Evolutionary conservation across 768 basidiomycete species (phyloP).

Genomic region (Naganishia friedmannii): DNA sequence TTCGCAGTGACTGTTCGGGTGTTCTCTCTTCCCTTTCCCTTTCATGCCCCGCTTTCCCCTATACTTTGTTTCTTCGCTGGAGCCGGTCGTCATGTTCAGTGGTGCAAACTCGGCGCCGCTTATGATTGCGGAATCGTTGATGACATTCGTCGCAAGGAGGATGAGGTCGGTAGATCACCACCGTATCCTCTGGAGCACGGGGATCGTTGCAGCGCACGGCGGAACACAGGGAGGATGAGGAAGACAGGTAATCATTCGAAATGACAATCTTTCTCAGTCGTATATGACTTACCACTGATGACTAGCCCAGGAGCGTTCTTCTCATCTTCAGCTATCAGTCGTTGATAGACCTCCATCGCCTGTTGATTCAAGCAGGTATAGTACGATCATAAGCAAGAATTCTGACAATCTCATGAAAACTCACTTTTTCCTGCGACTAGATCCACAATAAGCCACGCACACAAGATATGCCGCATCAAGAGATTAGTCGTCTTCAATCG

Average conservation of each 20-base stretch:
- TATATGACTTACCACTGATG: constrained; percentile 61
- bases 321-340: constrained; percentile 59
- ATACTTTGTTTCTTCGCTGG: constrained; percentile 2
- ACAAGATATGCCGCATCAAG: no score
- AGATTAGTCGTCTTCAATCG: no score
- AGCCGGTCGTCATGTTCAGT: constrained; percentile 13
- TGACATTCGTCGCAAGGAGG: no score
- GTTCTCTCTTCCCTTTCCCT: background rate
- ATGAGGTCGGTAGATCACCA: constrained; percentile 70
- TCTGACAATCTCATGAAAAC: background rate
- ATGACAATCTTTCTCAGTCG: background rate
- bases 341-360: constrained; percentile 80
- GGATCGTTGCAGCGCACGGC: background rate
- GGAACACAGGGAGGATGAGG: background rate
- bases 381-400: no score
- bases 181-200: constrained; percentile 73
- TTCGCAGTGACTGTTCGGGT: no score
- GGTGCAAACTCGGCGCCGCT: background rate
- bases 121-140: constrained; percentile 35
- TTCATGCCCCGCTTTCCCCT: background rate
- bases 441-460: background rate
- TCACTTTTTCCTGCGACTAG: constrained; percentile 58
- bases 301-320: constrained; percentile 75
- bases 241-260: background rate
- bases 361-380: no score